Evolutionary conservation across 257 asterid genomes (phyloP), one percentile per base, ranked within the genome.

Genomic region (Fraxinus cuspidata): DNA sequence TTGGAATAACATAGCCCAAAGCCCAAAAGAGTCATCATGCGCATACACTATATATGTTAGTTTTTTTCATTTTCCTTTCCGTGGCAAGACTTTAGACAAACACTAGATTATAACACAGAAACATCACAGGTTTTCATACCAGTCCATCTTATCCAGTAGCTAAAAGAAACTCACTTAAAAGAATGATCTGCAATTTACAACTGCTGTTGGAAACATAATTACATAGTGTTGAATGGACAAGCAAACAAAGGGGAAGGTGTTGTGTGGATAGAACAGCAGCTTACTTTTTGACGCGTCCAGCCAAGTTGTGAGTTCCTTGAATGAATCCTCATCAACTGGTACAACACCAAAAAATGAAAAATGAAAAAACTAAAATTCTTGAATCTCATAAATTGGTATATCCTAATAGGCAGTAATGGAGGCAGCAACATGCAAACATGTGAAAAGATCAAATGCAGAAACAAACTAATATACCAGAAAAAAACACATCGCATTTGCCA

Each of bases 281-380:
- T 81, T 87, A 91, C 99, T 90, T 94, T 94, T 81, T 94, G 99
- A 60, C 99, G 97, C 78, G 99, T 92, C 97, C 99, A 94, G 64
- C 92, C 88, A 69, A 87, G 73, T 83, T 85, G 92, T 60, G 90
- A 70, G 88, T 85, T 91, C 83, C 97, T 92, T 79, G 92, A 88
- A 86, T 92, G 97, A 82, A 92, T 89, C 85, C 97, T 90, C 81
- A 92, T 78, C 74, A 94, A 81, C 92, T 89, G 87, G 74, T 72
- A 73, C 25, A 85, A 74, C 16, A 40, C 34, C 44, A 67, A 27
- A 75, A 81, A 79, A 31, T 3, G 5, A 31, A 31, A 29, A 29
- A 70, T 63, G 9, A 27, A 27, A 81, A 4, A 63, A 63, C 69
- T 63, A n/a, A 25, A 25, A 63, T 63, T n/a, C 16, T 23, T 63